Conservation (phyloP, 176 grass and related monocot genomes). For the Hordeum marinum region DNA sequence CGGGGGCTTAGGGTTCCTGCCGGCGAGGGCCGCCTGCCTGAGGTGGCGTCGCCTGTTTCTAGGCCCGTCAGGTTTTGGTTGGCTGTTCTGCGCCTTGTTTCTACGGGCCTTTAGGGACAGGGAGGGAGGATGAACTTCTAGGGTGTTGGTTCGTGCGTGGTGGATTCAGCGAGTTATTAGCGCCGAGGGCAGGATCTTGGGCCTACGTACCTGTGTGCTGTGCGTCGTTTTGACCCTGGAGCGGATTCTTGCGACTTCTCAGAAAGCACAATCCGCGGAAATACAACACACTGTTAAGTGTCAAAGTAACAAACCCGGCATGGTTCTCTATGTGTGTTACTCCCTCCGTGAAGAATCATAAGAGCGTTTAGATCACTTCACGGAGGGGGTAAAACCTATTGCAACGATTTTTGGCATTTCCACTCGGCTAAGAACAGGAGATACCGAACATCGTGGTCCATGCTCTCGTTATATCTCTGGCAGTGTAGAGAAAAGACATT, state of each 20-base stretch:
- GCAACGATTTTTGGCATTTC: neutral
- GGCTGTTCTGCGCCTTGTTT: neutral
- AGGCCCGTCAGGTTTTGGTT: neutral
- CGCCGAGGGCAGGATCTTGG: neutral
- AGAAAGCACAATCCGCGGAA: neutral
- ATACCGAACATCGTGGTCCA: neutral
- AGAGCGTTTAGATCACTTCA: too few relatives aligned
- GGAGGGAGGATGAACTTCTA: neutral
- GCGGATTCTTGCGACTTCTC: neutral
- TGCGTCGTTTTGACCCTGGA: neutral
- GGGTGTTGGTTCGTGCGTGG: neutral
- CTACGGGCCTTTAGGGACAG: neutral
- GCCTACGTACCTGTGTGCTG: neutral
- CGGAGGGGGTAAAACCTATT: too few relatives aligned
- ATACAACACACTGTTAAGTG: neutral
- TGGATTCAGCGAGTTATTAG: neutral
- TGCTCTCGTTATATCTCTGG: neutral
- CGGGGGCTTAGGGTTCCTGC: slow-evolving; percentile 24
- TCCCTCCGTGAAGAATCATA: too few relatives aligned
- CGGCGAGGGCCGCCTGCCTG: neutral
- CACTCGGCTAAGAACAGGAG: neutral
- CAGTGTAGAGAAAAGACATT: neutral
- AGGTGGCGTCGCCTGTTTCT: neutral
- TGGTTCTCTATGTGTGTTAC: neutral
- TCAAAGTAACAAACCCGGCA: neutral